Conservation (phyloP, 169 alveolate species). For the Cryptosporidium felis region DNA sequence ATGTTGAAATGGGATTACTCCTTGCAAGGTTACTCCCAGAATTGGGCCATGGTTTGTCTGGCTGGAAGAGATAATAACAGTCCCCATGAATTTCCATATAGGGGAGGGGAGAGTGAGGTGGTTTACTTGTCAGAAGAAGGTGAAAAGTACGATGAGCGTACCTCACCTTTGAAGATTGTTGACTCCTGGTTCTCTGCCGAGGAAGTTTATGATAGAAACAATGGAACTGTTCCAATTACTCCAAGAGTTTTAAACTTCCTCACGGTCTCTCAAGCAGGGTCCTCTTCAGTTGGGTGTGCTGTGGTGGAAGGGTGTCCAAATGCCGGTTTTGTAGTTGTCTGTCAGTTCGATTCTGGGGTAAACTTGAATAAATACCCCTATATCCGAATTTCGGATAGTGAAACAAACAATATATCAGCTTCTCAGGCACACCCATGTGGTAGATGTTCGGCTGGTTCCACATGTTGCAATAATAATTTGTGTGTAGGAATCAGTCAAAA, state of each 20-base stretch:
- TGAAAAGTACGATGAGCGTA: conserved; percentile 25
- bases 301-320: conserved; percentile 69
- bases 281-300: conserved; percentile 62
- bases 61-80: conserved; percentile 60
- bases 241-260: conserved; percentile 43
- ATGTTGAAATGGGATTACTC: conserved; percentile 69
- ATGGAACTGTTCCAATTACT: conserved; percentile 32
- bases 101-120: conserved; percentile 71
- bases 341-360: conserved; percentile 65
- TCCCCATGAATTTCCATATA: conserved; percentile 64
- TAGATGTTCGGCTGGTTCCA: conserved; percentile 60
- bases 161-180: conserved; percentile 44
- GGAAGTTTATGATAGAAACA: conserved; percentile 48
- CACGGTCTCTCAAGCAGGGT: conserved; percentile 64
- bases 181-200: conserved; percentile 58
- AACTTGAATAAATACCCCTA: conserved; percentile 47
- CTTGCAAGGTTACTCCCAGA: conserved; percentile 58
- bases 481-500: conserved; percentile 62
- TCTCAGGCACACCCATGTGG: conserved; percentile 71
- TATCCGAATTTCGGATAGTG: not conserved
- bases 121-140: conserved; percentile 37
- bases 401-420: not conserved
- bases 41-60: conserved; percentile 67
- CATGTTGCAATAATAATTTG: conserved; percentile 59
- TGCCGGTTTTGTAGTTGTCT: conserved; percentile 63